Conservation (phyloP, 2,329 filamentous ascomycete genomes). For the Claviceps africana region DNA sequence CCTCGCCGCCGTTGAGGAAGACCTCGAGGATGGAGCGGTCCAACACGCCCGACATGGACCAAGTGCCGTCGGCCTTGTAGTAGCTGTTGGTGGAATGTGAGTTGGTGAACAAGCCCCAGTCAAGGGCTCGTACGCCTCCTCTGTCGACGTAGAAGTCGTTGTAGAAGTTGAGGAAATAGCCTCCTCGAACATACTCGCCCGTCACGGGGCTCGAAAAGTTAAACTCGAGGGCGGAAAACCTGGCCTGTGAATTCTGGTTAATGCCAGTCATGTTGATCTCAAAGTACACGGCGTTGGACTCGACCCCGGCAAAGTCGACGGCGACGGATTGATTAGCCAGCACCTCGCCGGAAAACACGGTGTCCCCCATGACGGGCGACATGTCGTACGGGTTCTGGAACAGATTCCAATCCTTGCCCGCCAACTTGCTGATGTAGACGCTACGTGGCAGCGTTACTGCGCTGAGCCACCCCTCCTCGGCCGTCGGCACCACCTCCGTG, state of each 20-base stretch:
- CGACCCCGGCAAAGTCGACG: slow-evolving; percentile 35
- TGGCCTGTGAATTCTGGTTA: slow-evolving; percentile 9
- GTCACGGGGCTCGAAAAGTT: slow-evolving; percentile 12
- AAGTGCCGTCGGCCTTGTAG: slow-evolving; percentile 7
- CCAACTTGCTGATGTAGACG: slow-evolving; percentile 36
- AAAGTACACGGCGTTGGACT: slow-evolving; percentile 39
- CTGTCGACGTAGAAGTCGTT: slow-evolving; percentile 17
- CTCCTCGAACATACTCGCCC: slow-evolving; percentile 14
- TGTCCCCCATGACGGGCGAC: slow-evolving; percentile 28
- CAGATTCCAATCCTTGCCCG: slow-evolving; percentile 36
- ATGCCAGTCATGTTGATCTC: slow-evolving; percentile 36
- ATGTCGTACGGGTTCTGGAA: slow-evolving; percentile 36
- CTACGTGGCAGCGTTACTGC: slow-evolving; percentile 26
- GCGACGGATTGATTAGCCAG: slow-evolving; percentile 33
- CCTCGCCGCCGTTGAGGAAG: slow-evolving; percentile 20
- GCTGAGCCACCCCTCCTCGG: slow-evolving; percentile 18
- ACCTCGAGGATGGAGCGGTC: slow-evolving; percentile 23
- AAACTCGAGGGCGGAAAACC: slow-evolving; percentile 16
- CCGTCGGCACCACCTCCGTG: slow-evolving; percentile 17
- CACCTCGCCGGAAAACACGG: slow-evolving; percentile 27
- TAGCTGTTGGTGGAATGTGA: slow-evolving; percentile 15
- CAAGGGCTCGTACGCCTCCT: slow-evolving; percentile 14
- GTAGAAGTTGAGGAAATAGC: slow-evolving; percentile 15
- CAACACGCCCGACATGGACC: slow-evolving; percentile 19
- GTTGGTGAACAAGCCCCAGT: slow-evolving; percentile 20